Evolutionary conservation across 177 flowering plant species (phyloP).

Genomic region (Telopea speciosissima): DNA sequence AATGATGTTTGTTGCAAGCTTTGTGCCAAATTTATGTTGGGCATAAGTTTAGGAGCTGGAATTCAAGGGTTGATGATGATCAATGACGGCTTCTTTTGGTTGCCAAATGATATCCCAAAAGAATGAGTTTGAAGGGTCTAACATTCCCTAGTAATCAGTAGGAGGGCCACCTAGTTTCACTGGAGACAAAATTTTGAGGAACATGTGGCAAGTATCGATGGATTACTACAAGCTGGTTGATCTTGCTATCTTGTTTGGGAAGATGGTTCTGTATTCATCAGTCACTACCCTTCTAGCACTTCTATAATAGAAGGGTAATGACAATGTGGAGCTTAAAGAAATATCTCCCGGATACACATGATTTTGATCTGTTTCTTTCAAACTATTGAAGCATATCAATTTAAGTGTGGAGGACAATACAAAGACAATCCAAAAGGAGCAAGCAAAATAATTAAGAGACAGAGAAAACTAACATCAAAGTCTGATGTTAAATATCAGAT

Average conservation of each 20-base stretch:
- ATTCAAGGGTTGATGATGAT: slow-evolving; percentile 56
- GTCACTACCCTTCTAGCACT: too few relatives aligned
- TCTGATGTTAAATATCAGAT: too few relatives aligned
- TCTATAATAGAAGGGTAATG: too few relatives aligned
- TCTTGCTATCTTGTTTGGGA: too few relatives aligned
- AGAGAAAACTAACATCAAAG: too few relatives aligned
- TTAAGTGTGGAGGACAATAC: too few relatives aligned
- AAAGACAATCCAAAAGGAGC: too few relatives aligned
- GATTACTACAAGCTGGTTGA: slow-evolving; percentile 45
- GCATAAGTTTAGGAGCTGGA: slow-evolving; percentile 54
- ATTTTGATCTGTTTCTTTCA: too few relatives aligned
- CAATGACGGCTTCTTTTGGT: slow-evolving; percentile 42
- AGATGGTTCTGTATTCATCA: background rate
- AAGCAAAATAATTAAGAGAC: too few relatives aligned
- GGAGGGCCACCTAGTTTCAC: slow-evolving; percentile 18
- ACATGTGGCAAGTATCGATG: slow-evolving; percentile 37
- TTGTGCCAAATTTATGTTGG: slow-evolving; percentile 57
- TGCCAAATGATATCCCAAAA: slow-evolving; percentile 52
- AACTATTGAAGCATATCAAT: too few relatives aligned
- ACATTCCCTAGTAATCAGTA: slow-evolving; percentile 24
- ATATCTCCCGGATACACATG: too few relatives aligned
- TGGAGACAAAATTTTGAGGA: slow-evolving; percentile 31
- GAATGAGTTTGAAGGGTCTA: slow-evolving; percentile 53
- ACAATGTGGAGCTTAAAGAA: too few relatives aligned
- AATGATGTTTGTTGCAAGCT: slow-evolving; percentile 50